Base-by-base conservation (phyloP, 208 protist genomes). In the Blastocrithidia nonstop region DNA sequence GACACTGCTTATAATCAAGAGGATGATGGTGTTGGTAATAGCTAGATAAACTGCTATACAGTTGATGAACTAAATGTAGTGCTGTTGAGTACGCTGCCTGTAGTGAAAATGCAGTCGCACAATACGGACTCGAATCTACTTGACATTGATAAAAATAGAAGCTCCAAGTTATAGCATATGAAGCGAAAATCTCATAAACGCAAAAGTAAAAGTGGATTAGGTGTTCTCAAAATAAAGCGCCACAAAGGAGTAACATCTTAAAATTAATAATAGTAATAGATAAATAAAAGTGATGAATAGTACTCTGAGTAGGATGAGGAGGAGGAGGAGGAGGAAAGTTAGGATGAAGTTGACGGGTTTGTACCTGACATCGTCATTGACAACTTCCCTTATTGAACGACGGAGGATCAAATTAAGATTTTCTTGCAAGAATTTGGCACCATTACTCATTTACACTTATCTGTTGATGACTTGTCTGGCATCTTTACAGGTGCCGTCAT, bases 341-440 rank as follows among this genome's bases (percentile, higher is more conserved):
- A 20, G 7, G 29, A 7, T 9, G 52, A 46, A 15, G 61, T 44
- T 27, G 61, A 60, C 6, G 11, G 37, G 29, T 88, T 87, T 57
- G 69, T 92, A 19, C 78, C 83, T 0, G 77, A 92, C 45, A 40
- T 92, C 0, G 36, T 92, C 23, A 54, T 92, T 13, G 75, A 83
- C 51, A 76, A 73, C 8, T 67, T 92, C 19, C 82, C 82, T 13
- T 88, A 86, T 51, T 88, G 74, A 70, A 57, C 69, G 19, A 84
- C 66, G 7, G 73, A 77, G 45, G 75, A 81, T 41, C 71, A 92
- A 54, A 46, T 92, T 25, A 72, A 66, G 35, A 66, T 72, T 27
- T 57, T 74, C 27, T 57, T 82, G 25, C 67, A 69, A 50, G 57
- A 76, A n/a, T 78, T 76, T 54, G 82, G 82, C 29, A 65, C 35